Base-by-base conservation (phyloP, 805 yeast genomes). In the Starmerella potacharoeniae region DNA sequence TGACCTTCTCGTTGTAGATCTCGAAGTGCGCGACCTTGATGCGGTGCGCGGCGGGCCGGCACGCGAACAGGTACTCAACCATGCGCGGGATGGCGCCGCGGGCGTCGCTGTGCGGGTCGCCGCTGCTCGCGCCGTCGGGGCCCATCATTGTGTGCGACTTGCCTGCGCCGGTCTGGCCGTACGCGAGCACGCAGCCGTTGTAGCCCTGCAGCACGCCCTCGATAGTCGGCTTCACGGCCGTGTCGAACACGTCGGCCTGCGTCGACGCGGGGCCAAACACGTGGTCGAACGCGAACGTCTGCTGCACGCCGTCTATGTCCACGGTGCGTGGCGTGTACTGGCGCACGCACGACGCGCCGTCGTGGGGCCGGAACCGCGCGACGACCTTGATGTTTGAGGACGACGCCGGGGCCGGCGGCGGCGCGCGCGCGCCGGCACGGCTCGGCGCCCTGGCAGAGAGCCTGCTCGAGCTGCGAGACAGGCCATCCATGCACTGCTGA, bases 121-220 rank as follows among this genome's bases (percentile, higher is more conserved):
- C 39, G 48, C 11, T 2, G 37, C 67, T 69, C 41, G 65, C 67
- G 2, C 73, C 64, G n/a, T 69, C 66, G 0, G 74, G 63, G 1
- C 93, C 93, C 77, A 83, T 77, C 88, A 86, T 82, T 3, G 91
- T 82, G 64, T 77, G 78, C 0, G 90, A 77, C 66, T 85, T 85
- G 6, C 93, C 93, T 0, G 88, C 75, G 0, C 88, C 86, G 0
- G 86, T 80, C 63, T 83, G 91, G 9, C 95, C 95, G 67, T 84
- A 86, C 0, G 90, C 86, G 39, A 86, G 69, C 0, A 86, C 79
- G 0, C 91, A 79, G 22, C 89, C 86, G 65, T 86, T 85, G 64
- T 81, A 83, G 0, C 97, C 97, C 35, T 75, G 73, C 55, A 84
- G 75, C 34, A 86, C 73, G 58, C 84, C 91, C 43, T 79, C 81